Evolutionary conservation across 2,329 filamentous ascomycete genomes (phyloP).

Genomic region (Aschersonia sp.): DNA sequence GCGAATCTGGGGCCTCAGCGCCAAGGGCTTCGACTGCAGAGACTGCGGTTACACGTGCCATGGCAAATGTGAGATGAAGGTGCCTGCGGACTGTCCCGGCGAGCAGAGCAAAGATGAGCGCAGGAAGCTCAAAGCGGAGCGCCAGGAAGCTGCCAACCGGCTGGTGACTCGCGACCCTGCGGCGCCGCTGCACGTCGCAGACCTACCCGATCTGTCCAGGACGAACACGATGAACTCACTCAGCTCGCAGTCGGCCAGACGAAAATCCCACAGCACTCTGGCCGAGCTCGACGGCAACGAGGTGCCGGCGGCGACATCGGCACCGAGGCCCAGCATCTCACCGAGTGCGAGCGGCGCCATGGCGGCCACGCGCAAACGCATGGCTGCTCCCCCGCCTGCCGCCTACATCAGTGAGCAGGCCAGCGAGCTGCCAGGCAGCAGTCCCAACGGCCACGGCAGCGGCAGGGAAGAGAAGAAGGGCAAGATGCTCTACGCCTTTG

Average conservation of each 20-base stretch:
- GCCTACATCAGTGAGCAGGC: slow-evolving; percentile 62
- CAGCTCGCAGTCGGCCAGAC: slow-evolving; percentile 68
- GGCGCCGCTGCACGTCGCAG: slow-evolving; percentile 32
- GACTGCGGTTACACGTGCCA: slow-evolving; percentile 98
- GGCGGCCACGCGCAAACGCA: slow-evolving; percentile 39
- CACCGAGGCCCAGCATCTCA: slow-evolving; percentile 13
- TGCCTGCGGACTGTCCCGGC: slow-evolving; percentile 87
- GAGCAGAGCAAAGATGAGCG: slow-evolving; percentile 89
- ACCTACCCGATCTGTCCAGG: slow-evolving; percentile 55
- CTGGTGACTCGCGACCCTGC: slow-evolving; percentile 31
- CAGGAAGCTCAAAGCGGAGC: slow-evolving; percentile 80
- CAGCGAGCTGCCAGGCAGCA: slow-evolving; percentile 45
- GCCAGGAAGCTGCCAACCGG: slow-evolving; percentile 64
- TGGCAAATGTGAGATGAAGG: slow-evolving; percentile 98
- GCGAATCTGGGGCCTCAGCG: slow-evolving; percentile 90
- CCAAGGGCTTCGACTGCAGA: slow-evolving; percentile 90
- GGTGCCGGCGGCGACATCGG: slow-evolving; percentile 9
- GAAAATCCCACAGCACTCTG: slow-evolving; percentile 26
- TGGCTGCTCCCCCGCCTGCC: slow-evolving; percentile 77
- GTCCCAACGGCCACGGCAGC: slow-evolving; percentile 25
- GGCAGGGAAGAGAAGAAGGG: slow-evolving; percentile 42
- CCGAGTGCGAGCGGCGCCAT: slow-evolving; percentile 12
- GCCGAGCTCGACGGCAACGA: slow-evolving; percentile 28
- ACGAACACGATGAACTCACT: slow-evolving; percentile 84
- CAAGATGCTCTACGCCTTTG: slow-evolving; percentile 83